Conservation (phyloP, 192 early-diverging fungal species). For the Rhizophlyctis rosea region DNA sequence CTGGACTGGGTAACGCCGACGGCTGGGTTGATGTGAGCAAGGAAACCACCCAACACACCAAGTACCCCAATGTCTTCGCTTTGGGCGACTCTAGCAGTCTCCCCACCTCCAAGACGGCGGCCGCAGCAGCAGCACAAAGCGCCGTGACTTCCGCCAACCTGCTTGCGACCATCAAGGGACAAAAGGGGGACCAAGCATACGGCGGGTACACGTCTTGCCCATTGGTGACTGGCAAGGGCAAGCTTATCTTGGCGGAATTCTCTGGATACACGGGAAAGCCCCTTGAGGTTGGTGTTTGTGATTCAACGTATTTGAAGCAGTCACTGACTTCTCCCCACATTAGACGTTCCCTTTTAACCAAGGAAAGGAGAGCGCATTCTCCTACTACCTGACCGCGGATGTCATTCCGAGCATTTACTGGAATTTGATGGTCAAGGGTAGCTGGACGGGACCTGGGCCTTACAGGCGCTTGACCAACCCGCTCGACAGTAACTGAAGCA, state of each 20-base stretch:
- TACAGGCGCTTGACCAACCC: slow-evolving; percentile 62
- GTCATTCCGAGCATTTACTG: slow-evolving; percentile 80
- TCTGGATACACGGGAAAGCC: slow-evolving; percentile 25
- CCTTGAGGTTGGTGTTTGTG: neutral
- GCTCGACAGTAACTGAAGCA: slow-evolving; percentile 12
- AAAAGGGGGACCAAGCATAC: slow-evolving; percentile 46
- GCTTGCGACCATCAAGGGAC: slow-evolving; percentile 55
- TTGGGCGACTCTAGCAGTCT: slow-evolving; percentile 78
- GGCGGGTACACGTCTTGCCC: slow-evolving; percentile 85
- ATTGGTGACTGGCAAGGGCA: slow-evolving; percentile 74
- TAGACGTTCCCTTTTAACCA: slow-evolving; percentile 87
- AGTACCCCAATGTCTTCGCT: slow-evolving; percentile 74
- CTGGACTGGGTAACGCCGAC: slow-evolving; percentile 64
- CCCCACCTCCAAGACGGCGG: slow-evolving; percentile 90
- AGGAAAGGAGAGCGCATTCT: slow-evolving; percentile 60
- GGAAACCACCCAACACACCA: slow-evolving; percentile 74
- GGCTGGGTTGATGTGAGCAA: slow-evolving; percentile 83
- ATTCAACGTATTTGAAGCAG: neutral
- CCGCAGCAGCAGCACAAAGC: slow-evolving; percentile 81
- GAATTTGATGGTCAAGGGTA: slow-evolving; percentile 74
- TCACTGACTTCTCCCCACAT: slow-evolving; percentile 13
- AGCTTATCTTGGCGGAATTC: slow-evolving; percentile 85
- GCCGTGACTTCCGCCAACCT: slow-evolving; percentile 73
- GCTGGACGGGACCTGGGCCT: slow-evolving; percentile 68
- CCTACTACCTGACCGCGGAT: slow-evolving; percentile 74